Evolutionary conservation across 2,329 filamentous ascomycete genomes (phyloP).

Genomic region (Alternaria alternata): DNA sequence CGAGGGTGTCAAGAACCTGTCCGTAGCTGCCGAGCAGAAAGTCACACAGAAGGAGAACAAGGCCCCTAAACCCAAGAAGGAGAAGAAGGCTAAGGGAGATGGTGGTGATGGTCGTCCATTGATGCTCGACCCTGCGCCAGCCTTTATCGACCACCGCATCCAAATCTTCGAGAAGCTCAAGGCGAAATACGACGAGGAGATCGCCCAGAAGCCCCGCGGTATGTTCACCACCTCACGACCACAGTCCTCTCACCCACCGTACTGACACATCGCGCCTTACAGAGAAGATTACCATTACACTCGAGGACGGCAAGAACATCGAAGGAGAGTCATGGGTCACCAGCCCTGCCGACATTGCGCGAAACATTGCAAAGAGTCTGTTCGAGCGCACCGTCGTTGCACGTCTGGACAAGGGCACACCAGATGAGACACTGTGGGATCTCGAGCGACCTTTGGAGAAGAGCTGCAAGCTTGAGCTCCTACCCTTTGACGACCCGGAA

Average conservation of each 20-base stretch:
- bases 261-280: constrained; percentile 24
- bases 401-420: constrained; percentile 76
- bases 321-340: constrained; percentile 89
- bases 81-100: constrained; percentile 58
- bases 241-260: not conserved
- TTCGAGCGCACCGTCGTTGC: constrained; percentile 89
- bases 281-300: constrained; percentile 76
- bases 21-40: constrained; percentile 54
- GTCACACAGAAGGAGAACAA: constrained; percentile 31
- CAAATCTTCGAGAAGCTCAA: constrained; percentile 89
- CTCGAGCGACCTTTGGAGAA: constrained; percentile 87
- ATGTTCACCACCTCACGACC: constrained; percentile 20
- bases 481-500: constrained; percentile 78
- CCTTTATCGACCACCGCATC: constrained; percentile 84
- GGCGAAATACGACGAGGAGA: constrained; percentile 80
- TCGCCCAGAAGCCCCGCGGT: constrained; percentile 71
- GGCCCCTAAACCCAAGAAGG: constrained; percentile 48
- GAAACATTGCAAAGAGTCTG: constrained; percentile 82
- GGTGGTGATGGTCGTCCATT: constrained; percentile 53
- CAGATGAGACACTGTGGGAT: constrained; percentile 86
- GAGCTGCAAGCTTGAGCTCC: constrained; percentile 82
- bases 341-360: constrained; percentile 80
- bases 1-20: constrained; percentile 68
- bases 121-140: constrained; percentile 65
- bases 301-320: constrained; percentile 75